Conservation (phyloP, 768 basidiomycete species). For the Suillus subluteus region DNA sequence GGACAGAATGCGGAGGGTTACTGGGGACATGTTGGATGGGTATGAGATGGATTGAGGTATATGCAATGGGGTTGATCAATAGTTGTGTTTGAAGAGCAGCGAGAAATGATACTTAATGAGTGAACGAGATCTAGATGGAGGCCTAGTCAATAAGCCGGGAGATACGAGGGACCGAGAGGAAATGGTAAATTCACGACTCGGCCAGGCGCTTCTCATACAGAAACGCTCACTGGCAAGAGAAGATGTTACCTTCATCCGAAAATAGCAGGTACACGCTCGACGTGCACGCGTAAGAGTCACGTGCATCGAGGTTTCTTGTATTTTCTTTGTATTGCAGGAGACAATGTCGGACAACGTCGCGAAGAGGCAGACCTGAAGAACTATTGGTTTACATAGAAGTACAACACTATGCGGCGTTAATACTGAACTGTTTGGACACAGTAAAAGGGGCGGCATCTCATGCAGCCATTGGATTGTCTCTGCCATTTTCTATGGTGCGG, state of each 20-base stretch:
- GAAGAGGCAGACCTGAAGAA: not conserved
- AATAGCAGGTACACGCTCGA: slow-evolving; percentile 12
- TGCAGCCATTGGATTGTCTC: too few species aligned
- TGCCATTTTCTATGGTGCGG: too few species aligned
- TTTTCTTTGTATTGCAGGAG: not conserved
- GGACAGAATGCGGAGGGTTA: slow-evolving; percentile 21
- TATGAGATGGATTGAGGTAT: slow-evolving; percentile 5
- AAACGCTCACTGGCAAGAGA: slow-evolving; percentile 6
- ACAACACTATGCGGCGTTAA: not conserved
- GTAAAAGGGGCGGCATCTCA: not conserved
- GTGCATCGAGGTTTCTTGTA: slow-evolving; percentile 17
- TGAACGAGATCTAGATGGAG: not conserved
- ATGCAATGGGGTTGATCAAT: not conserved
- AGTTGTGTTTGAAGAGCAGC: not conserved
- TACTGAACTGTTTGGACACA: not conserved
- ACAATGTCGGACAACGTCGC: slow-evolving; percentile 6
- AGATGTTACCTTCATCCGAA: slow-evolving; percentile 19
- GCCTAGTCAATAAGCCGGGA: slow-evolving; percentile 21
- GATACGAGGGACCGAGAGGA: not conserved
- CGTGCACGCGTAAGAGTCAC: slow-evolving; percentile 7
- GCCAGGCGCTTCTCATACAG: slow-evolving; percentile 10
- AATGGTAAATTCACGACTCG: not conserved
- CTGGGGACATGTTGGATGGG: slow-evolving; percentile 19
- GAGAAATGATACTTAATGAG: not conserved
- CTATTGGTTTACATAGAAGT: not conserved